A percentile compares a stretch with the other conserved stretches of the same genome.
These are phyloP conservation scores for Cordia subcordata DNA, from an alignment of 257 asterid genomes.

Conservation along the genomic window DNA sequence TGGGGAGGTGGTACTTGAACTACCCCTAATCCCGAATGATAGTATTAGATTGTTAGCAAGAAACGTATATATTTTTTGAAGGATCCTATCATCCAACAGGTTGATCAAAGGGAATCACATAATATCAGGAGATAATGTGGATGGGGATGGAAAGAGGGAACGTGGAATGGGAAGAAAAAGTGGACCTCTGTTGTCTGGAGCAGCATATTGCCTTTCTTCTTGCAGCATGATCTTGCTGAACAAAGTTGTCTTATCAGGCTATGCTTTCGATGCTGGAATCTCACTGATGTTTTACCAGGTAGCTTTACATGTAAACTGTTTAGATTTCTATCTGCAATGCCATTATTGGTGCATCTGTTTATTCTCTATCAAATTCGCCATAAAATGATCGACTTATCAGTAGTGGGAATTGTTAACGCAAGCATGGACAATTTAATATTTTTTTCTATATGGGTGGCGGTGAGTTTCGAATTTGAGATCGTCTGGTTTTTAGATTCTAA, in stretches of 20 bases:
- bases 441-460: no score
- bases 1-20: no score
- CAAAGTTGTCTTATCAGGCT: constrained; percentile 43
- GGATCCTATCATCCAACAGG: constrained; percentile 10
- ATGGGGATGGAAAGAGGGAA: constrained; percentile 24
- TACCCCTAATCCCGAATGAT: no score
- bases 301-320: neutral
- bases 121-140: constrained; percentile 6
- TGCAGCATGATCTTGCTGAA: constrained; percentile 49
- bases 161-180: constrained; percentile 27
- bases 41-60: neutral
- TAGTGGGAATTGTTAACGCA: no score
- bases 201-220: constrained; percentile 48
- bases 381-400: neutral
- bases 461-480: no score
- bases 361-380: neutral
- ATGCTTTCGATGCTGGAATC: constrained; percentile 40
- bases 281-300: constrained; percentile 55
- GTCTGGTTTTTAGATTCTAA: no score
- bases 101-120: constrained; percentile 19
- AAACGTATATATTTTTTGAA: neutral
- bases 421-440: no score
- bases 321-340: neutral
- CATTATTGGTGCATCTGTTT: no score
- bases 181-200: constrained; percentile 36